These are phyloP conservation scores for Plantago lanceolata DNA, from an alignment of 305 asterid species.

Conservation along the genomic window DNA sequence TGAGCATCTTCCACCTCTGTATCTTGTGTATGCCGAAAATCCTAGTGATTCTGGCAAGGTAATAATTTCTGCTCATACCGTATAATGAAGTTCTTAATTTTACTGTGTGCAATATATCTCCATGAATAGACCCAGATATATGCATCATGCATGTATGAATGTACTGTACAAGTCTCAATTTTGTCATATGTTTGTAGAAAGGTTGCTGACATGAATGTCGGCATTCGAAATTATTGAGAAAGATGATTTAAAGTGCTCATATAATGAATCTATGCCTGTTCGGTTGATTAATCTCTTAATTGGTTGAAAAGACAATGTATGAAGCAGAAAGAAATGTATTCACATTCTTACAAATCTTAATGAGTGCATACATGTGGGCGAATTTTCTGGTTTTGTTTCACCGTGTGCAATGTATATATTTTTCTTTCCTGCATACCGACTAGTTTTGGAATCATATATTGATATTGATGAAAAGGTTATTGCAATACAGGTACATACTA, in stretches of 20 bases:
- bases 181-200: not conserved
- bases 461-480: conserved; percentile 9
- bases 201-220: not conserved
- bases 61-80: conserved; percentile 10
- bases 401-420: not conserved
- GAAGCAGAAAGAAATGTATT: too few species aligned
- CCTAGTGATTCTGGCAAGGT: conserved; percentile 99
- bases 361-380: too few species aligned
- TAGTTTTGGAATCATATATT: not conserved
- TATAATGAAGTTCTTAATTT: not conserved
- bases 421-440: not conserved
- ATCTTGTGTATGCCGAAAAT: conserved; percentile 84
- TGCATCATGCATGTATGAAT: too few species aligned
- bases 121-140: too few species aligned
- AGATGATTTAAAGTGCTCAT: not conserved
- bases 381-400: not conserved
- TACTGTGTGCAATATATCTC: too few species aligned
- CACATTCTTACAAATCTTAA: too few species aligned
- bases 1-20: conserved; percentile 70
- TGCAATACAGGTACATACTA: conserved; percentile 56
- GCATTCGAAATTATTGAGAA: not conserved
- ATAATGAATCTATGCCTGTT: too few species aligned
- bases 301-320: too few species aligned
- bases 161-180: too few species aligned
- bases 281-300: too few species aligned